phyloP scores from a whole-genome alignment of 2,329 filamentous ascomycete genomes.

The Lasiodiplodia sp. region DNA sequence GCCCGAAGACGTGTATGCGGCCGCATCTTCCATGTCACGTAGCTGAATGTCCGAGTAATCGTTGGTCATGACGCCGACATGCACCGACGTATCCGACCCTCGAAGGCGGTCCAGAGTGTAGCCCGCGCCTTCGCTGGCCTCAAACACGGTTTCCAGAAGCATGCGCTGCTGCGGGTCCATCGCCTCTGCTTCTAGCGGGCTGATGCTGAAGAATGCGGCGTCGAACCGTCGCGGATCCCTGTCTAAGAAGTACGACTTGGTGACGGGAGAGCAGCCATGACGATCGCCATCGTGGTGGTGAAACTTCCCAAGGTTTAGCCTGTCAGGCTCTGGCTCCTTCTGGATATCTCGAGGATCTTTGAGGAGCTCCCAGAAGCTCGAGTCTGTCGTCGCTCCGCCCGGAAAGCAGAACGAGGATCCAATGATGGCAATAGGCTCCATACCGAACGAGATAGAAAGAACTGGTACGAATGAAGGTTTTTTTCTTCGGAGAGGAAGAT shows the following conservation, averaged over 20 bases:
- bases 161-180: slow-evolving; percentile 33
- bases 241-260: slow-evolving; percentile 30
- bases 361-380: slow-evolving; percentile 40
- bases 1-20: slow-evolving; percentile 33
- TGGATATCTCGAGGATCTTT: slow-evolving; percentile 42
- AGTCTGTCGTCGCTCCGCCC: slow-evolving; percentile 36
- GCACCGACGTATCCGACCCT: slow-evolving; percentile 28
- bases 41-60: background rate
- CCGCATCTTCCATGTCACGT: background rate
- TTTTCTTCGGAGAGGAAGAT: no score
- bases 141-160: slow-evolving; percentile 33
- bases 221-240: slow-evolving; percentile 31
- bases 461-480: no score
- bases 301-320: slow-evolving; percentile 42
- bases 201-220: slow-evolving; percentile 34
- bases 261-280: slow-evolving; percentile 21
- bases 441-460: background rate
- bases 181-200: slow-evolving; percentile 27
- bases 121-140: slow-evolving; percentile 30
- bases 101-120: slow-evolving; percentile 12
- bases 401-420: slow-evolving; percentile 45
- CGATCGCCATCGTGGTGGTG: slow-evolving; percentile 31
- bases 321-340: slow-evolving; percentile 37
- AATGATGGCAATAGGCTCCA: slow-evolving; percentile 46
- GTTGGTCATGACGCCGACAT: slow-evolving; percentile 23